Percentiles rank a stretch among this genome's conserved stretches.
These are phyloP conservation scores for Prototheca wickerhamii DNA, from an alignment of 163 green algal species.

Conservation along the genomic window DNA sequence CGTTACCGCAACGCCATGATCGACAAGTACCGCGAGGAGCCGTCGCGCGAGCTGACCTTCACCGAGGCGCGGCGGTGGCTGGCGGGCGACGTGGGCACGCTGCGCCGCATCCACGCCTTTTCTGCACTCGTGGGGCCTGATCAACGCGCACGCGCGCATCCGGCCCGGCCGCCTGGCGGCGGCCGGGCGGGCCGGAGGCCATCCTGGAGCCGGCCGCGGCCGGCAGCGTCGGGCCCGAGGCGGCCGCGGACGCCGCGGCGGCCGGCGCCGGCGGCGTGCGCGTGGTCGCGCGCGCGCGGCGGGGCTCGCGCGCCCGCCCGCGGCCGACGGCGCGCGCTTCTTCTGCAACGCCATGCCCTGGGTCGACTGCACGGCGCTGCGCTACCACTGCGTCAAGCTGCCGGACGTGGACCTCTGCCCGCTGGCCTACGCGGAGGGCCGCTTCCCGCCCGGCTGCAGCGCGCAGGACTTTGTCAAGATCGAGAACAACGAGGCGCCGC, in stretches of 20 bases:
- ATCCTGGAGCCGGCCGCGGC: background rate
- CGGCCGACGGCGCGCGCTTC: constrained; percentile 21
- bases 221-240: too few species aligned
- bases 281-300: background rate
- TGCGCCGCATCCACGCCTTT: constrained; percentile 58
- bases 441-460: constrained; percentile 63
- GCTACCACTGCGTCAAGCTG: constrained; percentile 77
- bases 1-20: constrained; percentile 64
- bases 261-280: background rate
- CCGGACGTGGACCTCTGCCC: constrained; percentile 83
- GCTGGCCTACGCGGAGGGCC: constrained; percentile 65
- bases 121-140: constrained; percentile 68
- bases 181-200: background rate
- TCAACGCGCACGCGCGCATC: constrained; percentile 45
- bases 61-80: constrained; percentile 40
- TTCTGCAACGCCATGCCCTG: constrained; percentile 70
- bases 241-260: background rate
- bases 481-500: constrained; percentile 22
- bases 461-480: constrained; percentile 78
- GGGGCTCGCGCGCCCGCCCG: background rate
- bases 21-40: constrained; percentile 39
- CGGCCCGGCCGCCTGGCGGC: background rate
- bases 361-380: constrained; percentile 62
- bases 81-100: constrained; percentile 57
- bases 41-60: constrained; percentile 50